Evolutionary conservation across 2,329 filamentous ascomycete genomes (phyloP).

Genomic region (Fusarium sp.): DNA sequence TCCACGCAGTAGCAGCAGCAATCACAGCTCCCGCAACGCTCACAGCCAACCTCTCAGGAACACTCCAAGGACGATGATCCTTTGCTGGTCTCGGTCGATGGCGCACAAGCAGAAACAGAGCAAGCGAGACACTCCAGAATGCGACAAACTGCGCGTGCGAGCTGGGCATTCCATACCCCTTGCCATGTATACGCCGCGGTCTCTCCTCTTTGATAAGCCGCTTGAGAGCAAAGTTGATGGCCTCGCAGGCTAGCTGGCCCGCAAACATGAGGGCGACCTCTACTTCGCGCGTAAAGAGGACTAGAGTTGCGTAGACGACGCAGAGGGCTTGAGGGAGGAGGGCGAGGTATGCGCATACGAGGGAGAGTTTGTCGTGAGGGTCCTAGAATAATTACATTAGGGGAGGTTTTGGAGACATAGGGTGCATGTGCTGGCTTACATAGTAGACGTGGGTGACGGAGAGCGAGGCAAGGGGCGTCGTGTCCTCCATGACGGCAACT

Average conservation of each 20-base stretch:
- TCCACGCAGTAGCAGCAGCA: slow-evolving; percentile 80
- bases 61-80: slow-evolving; percentile 63
- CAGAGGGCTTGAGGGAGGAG: slow-evolving; percentile 93
- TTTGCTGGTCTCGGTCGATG: slow-evolving; percentile 66
- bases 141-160: slow-evolving; percentile 96
- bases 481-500: slow-evolving; percentile 42
- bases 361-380: slow-evolving; percentile 85
- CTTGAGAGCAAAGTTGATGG: slow-evolving; percentile 89
- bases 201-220: slow-evolving; percentile 92
- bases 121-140: slow-evolving; percentile 88
- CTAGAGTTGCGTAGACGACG: slow-evolving; percentile 88
- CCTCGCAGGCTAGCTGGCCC: slow-evolving; percentile 93
- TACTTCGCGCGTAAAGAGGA: slow-evolving; percentile 90
- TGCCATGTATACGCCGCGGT: slow-evolving; percentile 84
- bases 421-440: slow-evolving; percentile 64
- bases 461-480: slow-evolving; percentile 83
- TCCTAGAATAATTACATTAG: slow-evolving; percentile 66
- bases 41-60: slow-evolving; percentile 68
- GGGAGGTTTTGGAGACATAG: neutral
- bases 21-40: slow-evolving; percentile 68
- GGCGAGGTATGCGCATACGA: slow-evolving; percentile 91
- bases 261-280: slow-evolving; percentile 91
- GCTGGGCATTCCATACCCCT: slow-evolving; percentile 96
- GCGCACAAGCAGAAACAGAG: slow-evolving; percentile 85
- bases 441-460: slow-evolving; percentile 97